Evolutionary conservation across 495 filamentous ascomycete genomes (phyloP).

Genomic region (Aspergillus campestris): DNA sequence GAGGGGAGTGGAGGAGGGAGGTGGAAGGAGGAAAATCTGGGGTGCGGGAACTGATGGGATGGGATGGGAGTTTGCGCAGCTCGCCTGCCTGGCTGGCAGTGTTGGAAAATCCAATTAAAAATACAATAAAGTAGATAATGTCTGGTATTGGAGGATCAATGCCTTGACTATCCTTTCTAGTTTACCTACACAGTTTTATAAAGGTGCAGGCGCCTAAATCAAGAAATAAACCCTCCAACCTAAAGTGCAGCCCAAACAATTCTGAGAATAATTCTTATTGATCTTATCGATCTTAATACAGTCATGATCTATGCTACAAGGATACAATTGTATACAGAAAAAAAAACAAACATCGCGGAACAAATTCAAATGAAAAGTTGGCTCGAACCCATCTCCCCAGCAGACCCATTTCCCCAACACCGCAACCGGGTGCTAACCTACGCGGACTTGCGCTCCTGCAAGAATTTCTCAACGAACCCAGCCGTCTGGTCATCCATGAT

Average conservation of each 20-base stretch:
- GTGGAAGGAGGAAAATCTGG: slow-evolving; percentile 1
- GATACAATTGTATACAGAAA: slow-evolving; percentile 27
- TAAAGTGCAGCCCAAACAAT: neutral
- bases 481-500: slow-evolving; percentile 24
- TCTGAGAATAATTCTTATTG: neutral
- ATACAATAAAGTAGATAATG: neutral
- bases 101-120: neutral
- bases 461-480: slow-evolving; percentile 29
- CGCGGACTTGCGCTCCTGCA: slow-evolving; percentile 14
- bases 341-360: neutral
- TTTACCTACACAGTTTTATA: too few species aligned
- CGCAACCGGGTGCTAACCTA: too few species aligned
- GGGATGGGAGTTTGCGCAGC: neutral
- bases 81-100: slow-evolving; percentile 3
- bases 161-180: too few species aligned
- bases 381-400: too few species aligned
- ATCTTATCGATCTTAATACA: slow-evolving; percentile 10
- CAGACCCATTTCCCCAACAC: too few species aligned
- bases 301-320: slow-evolving; percentile 32
- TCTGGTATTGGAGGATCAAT: neutral
- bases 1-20: neutral
- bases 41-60: neutral
- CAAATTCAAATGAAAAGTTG: slow-evolving; percentile 1
- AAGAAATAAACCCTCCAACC: too few species aligned
- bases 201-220: too few species aligned